phyloP scores from a whole-genome alignment of 768 basidiomycete species.

The Lentinula aciculospora region DNA sequence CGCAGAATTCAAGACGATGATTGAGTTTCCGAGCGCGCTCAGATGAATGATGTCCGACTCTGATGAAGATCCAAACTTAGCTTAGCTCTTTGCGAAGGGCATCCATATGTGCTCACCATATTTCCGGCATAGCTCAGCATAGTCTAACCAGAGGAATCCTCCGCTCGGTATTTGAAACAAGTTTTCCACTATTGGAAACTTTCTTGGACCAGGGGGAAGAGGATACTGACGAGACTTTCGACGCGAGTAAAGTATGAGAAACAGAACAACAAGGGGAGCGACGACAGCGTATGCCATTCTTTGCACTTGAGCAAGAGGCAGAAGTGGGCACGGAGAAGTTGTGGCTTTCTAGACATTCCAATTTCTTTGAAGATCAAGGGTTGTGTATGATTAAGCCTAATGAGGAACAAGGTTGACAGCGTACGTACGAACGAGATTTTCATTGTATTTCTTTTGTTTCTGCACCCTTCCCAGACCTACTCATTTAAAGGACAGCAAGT shows the following conservation, averaged over 20 bases:
- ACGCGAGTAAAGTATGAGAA: not conserved
- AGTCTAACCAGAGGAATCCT: conserved; percentile 14
- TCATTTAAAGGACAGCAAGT: too few species aligned
- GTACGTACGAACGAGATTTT: too few species aligned
- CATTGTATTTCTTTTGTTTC: too few species aligned
- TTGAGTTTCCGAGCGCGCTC: conserved; percentile 18
- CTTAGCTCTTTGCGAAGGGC: not conserved
- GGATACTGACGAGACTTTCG: conserved; percentile 3
- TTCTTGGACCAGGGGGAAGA: conserved; percentile 12
- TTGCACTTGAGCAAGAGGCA: not conserved
- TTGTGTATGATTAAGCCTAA: not conserved
- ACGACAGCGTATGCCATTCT: not conserved
- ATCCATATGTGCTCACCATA: conserved; percentile 7
- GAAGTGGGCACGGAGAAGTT: not conserved
- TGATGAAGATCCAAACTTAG: not conserved
- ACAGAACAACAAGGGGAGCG: not conserved
- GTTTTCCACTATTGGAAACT: conserved; percentile 13
- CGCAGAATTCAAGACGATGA: conserved; percentile 26
- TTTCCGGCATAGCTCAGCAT: conserved; percentile 13
- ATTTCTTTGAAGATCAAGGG: too few species aligned
- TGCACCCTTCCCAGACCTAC: too few species aligned
- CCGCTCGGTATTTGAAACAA: conserved; percentile 13
- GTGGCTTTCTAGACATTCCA: too few species aligned
- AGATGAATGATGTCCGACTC: conserved; percentile 21
- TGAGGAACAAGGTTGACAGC: not conserved